phyloP scores from a whole-genome alignment of 768 basidiomycete genomes.

The Boletus tomentosulus region DNA sequence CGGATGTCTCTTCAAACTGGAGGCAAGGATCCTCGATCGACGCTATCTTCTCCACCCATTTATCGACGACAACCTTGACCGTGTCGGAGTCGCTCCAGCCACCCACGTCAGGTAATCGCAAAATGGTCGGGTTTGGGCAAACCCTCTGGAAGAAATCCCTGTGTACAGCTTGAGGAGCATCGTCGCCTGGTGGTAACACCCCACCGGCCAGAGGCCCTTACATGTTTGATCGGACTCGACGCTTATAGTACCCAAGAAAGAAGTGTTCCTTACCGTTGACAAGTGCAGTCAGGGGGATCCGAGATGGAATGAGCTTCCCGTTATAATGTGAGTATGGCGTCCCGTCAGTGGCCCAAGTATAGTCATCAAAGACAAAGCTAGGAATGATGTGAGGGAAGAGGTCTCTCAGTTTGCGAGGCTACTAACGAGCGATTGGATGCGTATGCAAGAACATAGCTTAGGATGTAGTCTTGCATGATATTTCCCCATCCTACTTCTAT shows the following conservation, averaged over 20 bases:
- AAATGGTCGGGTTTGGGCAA: constrained; percentile 34
- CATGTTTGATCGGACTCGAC: background rate
- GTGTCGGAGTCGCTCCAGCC: constrained; percentile 21
- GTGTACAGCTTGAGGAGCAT: constrained; percentile 31
- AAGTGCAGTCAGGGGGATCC: constrained; percentile 36
- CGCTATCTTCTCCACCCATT: constrained; percentile 33
- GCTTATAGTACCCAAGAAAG: background rate
- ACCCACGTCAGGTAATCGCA: constrained; percentile 26
- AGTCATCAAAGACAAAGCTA: constrained; percentile 41
- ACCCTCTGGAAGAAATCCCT: constrained; percentile 35
- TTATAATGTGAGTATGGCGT: constrained; percentile 33
- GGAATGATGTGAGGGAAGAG: background rate
- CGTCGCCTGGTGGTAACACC: constrained; percentile 27
- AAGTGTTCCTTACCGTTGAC: constrained; percentile 25
- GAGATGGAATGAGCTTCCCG: constrained; percentile 34
- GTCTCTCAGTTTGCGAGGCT: background rate
- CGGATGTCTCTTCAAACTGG: constrained; percentile 26
- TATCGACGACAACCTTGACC: constrained; percentile 29
- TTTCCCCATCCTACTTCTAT: constrained; percentile 37
- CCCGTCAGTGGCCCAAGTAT: constrained; percentile 36
- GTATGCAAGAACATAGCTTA: constrained; percentile 33
- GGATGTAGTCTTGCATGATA: constrained; percentile 35
- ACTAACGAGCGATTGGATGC: constrained; percentile 33
- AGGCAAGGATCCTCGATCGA: constrained; percentile 36
- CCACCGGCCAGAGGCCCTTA: constrained; percentile 39